Percentiles rank a stretch among this genome's conserved stretches.
These are phyloP conservation scores for Eimeria tenella DNA, from an alignment of 169 alveolate species.

Conservation along the genomic window DNA sequence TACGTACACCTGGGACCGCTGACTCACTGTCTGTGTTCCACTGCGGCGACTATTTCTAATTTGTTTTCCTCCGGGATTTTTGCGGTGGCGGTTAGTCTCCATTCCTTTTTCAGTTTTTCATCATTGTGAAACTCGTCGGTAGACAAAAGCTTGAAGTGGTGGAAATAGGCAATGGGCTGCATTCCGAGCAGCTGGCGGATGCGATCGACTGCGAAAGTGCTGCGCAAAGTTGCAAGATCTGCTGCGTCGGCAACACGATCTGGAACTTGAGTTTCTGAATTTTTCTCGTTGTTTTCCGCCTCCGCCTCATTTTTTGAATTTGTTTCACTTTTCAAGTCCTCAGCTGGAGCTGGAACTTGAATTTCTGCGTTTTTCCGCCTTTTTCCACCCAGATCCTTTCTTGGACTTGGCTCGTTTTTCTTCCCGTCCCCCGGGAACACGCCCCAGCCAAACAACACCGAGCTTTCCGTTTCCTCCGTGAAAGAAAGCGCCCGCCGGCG, in stretches of 20 bases:
- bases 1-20: background rate
- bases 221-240: background rate
- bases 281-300: background rate
- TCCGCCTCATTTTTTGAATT: background rate
- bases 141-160: background rate
- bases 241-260: background rate
- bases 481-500: slow-evolving; percentile 4
- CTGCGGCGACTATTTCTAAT: background rate
- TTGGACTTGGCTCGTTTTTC: background rate
- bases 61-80: background rate
- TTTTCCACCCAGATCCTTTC: too few species aligned
- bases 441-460: slow-evolving; percentile 7
- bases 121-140: background rate
- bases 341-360: too few species aligned
- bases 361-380: too few species aligned
- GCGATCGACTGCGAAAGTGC: background rate
- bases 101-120: background rate
- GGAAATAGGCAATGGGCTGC: background rate
- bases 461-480: background rate
- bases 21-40: background rate
- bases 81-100: background rate
- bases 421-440: background rate
- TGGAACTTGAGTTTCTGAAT: background rate
- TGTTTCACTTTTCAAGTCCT: too few species aligned
- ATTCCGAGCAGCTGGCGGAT: background rate